Base-by-base conservation (phyloP, 129 eudicot genomes). In the Tagetes patula region DNA sequence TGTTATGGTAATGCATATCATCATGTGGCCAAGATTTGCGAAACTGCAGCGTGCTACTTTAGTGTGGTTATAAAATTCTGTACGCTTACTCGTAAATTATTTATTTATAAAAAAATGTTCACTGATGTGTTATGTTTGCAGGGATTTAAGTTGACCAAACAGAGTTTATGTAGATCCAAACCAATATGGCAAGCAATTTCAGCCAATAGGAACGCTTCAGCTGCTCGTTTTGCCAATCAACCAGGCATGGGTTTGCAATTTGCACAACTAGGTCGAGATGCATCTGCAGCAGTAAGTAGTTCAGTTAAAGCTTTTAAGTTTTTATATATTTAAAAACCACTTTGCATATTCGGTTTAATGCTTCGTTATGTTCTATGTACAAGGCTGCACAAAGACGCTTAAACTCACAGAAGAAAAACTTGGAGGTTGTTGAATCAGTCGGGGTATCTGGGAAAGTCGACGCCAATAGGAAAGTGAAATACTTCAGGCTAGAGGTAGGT, bases 231-330 rank as follows among this genome's bases (percentile, higher is more conserved):
- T 74, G 74, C 88, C 11, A 86, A 84, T 73, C 91, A 85, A 67
- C 96, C 82, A 34, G 80, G 80, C 67, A 65, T 89, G 58, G 97
- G 96, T 50, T 63, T 92, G 81, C 90, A 89, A 78, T 88, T 92
- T 82, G 97, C 97, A 10, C 96, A 92, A 68, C 94, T 89, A 20
- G 76, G 97, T 67, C 96, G 94, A 77, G 97, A 92, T 85, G 96
- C 97, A 70, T 92, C 96, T 83, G 97, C 97, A 60, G 96, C 94
- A 60, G 96, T 92, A 69, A 72, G 96, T 78, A 63, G 42, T 73
- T 74, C 50, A 60, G 43, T 32, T 50, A 20, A 7, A 34, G 6
- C 38, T n/a, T 36, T 65, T 45, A 70, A 9, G 6, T 45, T 32
- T 46, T 31, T 50, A 42, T 71, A 33, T 53, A 46, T 73, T 58